Conservation (phyloP, 139 green algal species). For the Chlorokybus atmophyticus region DNA sequence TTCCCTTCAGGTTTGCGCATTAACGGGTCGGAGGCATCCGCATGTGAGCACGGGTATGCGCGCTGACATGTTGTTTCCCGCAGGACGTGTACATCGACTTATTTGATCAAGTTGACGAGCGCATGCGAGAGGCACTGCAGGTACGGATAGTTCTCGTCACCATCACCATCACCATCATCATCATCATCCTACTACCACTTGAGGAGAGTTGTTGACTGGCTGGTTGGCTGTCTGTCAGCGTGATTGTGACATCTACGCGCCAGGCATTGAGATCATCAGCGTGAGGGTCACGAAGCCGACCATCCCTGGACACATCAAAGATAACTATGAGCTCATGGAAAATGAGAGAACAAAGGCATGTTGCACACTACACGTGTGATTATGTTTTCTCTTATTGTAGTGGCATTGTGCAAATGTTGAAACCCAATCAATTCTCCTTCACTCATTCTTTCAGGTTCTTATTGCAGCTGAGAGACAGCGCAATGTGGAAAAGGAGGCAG, state of each 20-base stretch:
- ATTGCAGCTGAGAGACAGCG: constrained; percentile 35
- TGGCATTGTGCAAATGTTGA: background rate
- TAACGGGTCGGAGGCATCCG: too few species aligned
- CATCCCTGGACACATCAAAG: constrained; percentile 32
- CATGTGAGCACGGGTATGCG: too few species aligned
- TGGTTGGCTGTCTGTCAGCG: too few species aligned
- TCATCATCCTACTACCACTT: too few species aligned
- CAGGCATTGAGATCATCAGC: constrained; percentile 44
- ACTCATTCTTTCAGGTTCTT: constrained; percentile 15
- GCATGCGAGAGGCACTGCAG: constrained; percentile 28
- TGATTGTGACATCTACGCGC: constrained; percentile 36
- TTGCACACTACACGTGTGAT: too few species aligned
- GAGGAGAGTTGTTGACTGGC: too few species aligned
- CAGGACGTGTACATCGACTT: constrained; percentile 47
- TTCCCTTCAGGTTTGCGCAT: constrained; percentile 17
- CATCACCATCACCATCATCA: too few species aligned
- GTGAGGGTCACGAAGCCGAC: constrained; percentile 43
- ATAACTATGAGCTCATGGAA: constrained; percentile 44
- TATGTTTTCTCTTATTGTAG: background rate
- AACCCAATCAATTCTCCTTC: background rate
- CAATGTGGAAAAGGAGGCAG: constrained; percentile 34
- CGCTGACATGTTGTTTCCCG: too few species aligned
- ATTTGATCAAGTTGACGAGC: constrained; percentile 44
- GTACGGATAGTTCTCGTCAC: too few species aligned
- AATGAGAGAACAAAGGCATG: constrained; percentile 39